Evolutionary conservation across 768 basidiomycete species (phyloP), one percentile per base, ranked within the genome.

Genomic region (Termitomyces sp.): DNA sequence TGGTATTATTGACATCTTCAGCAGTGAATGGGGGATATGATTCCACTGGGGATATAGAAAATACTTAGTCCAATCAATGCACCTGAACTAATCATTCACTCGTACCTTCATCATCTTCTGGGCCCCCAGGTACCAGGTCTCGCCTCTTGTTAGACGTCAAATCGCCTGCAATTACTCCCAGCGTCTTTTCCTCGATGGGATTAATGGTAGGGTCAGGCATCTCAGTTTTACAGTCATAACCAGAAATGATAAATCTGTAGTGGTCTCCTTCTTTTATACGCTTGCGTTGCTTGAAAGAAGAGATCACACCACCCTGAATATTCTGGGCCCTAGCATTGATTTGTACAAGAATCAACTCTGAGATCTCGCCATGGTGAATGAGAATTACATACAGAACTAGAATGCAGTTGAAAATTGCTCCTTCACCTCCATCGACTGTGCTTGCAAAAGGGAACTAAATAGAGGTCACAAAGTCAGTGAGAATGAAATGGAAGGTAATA

Each of bases 361-460:
- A 24, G 20, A 20, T 8, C 7, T 44, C 7, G 20, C 32, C 8
- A 28, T 5, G 22, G 16, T 35, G 32, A 28, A 50, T 14, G n/a
- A 35, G 18, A 33, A 3, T 11, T 18, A 55, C 53, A 22, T 26
- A 63, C 62, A 63, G 16, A 3, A 57, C 55, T 5, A 18, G 5
- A n/a, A 63, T 60, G 30, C 62, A 63, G 18, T 35, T 63, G 48
- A 59, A 63, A 6, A 57, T 26, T 4, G 56, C 56, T 8, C 59
- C 59, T 43, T 14, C 18, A 14, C 62, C 56, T 35, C 58, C 62
- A 35, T 63, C 62, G 20, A 53, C 58, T 14, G 62, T 63, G 38
- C 62, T 63, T n/a, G 62, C 62, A 28, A 60, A 60, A 1, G 62
- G 62, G 30, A 63, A 63, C 62, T 63, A 43, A 11, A 18, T 9